Evolutionary conservation across 176 grass and related monocot genomes (phyloP).

Genomic region (Oryza meyeriana): DNA sequence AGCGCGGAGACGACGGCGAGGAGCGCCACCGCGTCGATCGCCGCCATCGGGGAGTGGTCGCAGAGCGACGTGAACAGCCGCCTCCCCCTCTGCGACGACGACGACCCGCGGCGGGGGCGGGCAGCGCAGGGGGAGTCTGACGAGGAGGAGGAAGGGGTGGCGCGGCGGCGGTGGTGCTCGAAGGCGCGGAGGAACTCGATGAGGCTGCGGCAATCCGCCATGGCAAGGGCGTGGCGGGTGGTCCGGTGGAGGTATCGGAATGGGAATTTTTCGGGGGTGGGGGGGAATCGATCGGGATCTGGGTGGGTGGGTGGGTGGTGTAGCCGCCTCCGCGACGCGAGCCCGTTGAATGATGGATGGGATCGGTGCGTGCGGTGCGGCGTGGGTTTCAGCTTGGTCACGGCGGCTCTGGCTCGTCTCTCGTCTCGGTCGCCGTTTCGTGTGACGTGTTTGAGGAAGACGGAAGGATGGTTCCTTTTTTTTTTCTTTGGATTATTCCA

Average conservation of each 20-base stretch:
- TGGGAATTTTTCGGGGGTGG: not conserved
- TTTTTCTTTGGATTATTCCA: not conserved
- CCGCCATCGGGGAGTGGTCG: slow-evolving; percentile 60
- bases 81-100: slow-evolving; percentile 21
- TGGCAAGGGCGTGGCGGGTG: slow-evolving; percentile 9
- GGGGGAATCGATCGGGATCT: slow-evolving; percentile 26
- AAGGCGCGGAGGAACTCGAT: slow-evolving; percentile 88
- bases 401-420: not conserved
- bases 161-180: slow-evolving; percentile 48
- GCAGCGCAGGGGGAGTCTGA: not conserved
- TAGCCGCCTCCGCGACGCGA: no score
- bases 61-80: slow-evolving; percentile 56
- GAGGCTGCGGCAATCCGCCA: slow-evolving; percentile 89
- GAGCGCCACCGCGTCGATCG: slow-evolving; percentile 52
- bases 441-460: not conserved
- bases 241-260: not conserved
- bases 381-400: not conserved
- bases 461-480: not conserved
- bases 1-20: slow-evolving; percentile 53
- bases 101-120: slow-evolving; percentile 29
- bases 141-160: not conserved
- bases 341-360: no score
- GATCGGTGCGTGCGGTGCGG: not conserved
- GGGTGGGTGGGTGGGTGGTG: not conserved
- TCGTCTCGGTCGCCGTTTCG: not conserved